Conservation (phyloP, 495 filamentous ascomycete genomes). For the Penicillium odoratum region DNA sequence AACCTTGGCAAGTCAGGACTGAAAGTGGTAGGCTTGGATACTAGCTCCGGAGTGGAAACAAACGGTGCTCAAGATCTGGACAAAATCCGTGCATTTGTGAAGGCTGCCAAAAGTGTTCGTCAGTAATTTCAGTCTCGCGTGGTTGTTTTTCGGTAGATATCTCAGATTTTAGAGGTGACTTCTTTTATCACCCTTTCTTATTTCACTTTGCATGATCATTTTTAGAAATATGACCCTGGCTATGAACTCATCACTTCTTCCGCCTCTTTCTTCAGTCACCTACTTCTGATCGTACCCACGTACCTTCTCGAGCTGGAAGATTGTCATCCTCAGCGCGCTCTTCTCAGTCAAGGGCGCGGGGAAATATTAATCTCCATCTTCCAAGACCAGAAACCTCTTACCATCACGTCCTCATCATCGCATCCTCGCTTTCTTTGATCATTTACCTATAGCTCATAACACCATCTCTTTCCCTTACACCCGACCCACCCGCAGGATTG, state of each 20-base stretch:
- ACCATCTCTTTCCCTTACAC: not conserved
- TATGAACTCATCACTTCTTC: not conserved
- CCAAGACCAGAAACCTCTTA: not conserved
- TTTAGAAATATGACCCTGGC: not conserved
- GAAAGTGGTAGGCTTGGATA: constrained; percentile 80
- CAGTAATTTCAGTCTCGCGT: constrained; percentile 16
- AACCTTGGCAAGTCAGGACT: constrained; percentile 53
- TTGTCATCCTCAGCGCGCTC: not conserved
- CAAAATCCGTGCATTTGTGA: constrained; percentile 81
- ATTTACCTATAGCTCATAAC: not conserved
- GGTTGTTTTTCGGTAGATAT: not conserved
- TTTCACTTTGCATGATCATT: constrained; percentile 12
- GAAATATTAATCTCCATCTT: not conserved
- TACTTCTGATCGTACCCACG: not conserved
- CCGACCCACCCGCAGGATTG: not conserved
- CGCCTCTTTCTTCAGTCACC: not conserved
- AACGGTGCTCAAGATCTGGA: constrained; percentile 77
- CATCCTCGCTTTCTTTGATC: not conserved
- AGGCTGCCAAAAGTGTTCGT: constrained; percentile 59
- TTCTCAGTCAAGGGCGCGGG: not conserved
- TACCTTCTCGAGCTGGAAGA: not conserved
- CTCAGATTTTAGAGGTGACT: constrained; percentile 10
- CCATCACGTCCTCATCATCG: not conserved
- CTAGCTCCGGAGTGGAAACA: constrained; percentile 89
- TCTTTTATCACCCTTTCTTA: constrained; percentile 12